Conservation (phyloP, 2,329 filamentous ascomycete genomes). For the Trichophyton verrucosum region DNA sequence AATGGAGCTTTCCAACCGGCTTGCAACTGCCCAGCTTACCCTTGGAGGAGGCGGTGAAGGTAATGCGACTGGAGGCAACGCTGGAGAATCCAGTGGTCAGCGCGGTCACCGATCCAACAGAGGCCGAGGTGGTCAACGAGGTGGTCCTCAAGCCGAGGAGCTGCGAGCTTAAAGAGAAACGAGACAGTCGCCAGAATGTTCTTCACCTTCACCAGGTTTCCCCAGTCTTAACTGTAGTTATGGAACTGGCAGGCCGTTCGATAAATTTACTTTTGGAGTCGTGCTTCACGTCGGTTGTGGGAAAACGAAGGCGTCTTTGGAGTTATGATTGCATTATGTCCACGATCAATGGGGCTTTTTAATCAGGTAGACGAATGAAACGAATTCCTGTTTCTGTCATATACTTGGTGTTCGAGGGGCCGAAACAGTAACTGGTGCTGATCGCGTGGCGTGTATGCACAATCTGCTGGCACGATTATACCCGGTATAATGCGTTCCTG, state of each 20-base stretch:
- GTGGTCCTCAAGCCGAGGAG: slow-evolving; percentile 29
- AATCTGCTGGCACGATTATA: too few relatives aligned
- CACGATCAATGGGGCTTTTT: not conserved
- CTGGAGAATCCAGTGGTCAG: slow-evolving; percentile 24
- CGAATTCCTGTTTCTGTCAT: not conserved
- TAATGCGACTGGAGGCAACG: slow-evolving; percentile 13
- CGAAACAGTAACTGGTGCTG: not conserved
- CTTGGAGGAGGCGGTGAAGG: slow-evolving; percentile 41
- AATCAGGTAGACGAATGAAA: slow-evolving; percentile 2
- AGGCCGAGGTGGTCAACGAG: slow-evolving; percentile 30
- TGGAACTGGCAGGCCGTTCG: not conserved
- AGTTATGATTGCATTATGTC: slow-evolving; percentile 8
- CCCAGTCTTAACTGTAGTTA: not conserved
- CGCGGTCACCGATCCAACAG: slow-evolving; percentile 31
- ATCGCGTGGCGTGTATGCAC: not conserved
- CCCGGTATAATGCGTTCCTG: too few relatives aligned
- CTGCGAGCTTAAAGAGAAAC: slow-evolving; percentile 22
- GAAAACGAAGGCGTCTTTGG: slow-evolving; percentile 16
- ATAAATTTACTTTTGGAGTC: slow-evolving; percentile 4
- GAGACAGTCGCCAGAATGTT: not conserved
- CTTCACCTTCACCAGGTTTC: not conserved
- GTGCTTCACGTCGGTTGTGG: slow-evolving; percentile 10
- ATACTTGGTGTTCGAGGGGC: not conserved
- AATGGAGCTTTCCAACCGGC: slow-evolving; percentile 91
- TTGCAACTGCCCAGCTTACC: slow-evolving; percentile 65